Percentiles rank a stretch among this genome's conserved stretches.
These are phyloP conservation scores for Adenanthera pavonina DNA, from an alignment of 306 rosid genomes.

Conservation along the genomic window DNA sequence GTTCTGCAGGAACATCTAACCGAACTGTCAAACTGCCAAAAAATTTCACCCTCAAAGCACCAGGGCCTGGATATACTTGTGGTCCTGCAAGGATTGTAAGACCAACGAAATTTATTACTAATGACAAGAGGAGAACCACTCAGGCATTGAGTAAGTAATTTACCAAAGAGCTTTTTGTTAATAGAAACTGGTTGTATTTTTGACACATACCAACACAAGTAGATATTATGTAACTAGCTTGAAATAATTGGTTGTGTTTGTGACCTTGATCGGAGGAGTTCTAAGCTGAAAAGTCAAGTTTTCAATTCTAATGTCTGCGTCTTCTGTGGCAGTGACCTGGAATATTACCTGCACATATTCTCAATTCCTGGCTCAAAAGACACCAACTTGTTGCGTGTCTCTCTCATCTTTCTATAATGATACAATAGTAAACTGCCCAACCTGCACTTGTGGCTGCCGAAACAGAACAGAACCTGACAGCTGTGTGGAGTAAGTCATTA, in stretches of 20 bases:
- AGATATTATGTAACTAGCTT: neutral
- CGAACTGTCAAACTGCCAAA: conserved; percentile 67
- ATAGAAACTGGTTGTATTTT: neutral
- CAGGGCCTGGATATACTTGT: conserved; percentile 76
- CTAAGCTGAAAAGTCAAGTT: neutral
- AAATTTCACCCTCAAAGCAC: conserved; percentile 71
- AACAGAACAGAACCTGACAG: conserved; percentile 57
- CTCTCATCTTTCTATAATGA: conserved; percentile 74
- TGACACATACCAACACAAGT: neutral
- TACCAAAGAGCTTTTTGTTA: neutral
- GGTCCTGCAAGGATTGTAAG: conserved; percentile 65
- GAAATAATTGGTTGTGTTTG: neutral
- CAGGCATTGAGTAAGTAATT: conserved; percentile 71
- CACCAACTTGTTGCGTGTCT: conserved; percentile 74
- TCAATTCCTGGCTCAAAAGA: conserved; percentile 68
- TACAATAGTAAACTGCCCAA: conserved; percentile 64
- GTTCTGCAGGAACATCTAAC: conserved; percentile 70
- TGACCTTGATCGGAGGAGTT: neutral
- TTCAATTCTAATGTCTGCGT: conserved; percentile 8
- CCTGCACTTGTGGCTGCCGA: conserved; percentile 75
- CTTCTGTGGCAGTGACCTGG: conserved; percentile 69
- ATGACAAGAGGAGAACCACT: conserved; percentile 65
- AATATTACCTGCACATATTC: conserved; percentile 67
- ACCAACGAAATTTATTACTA: conserved; percentile 53
- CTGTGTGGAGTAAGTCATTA: conserved; percentile 64